Conservation (phyloP, 2,329 filamentous ascomycete genomes). For the Lecanoromycetidae sp. region DNA sequence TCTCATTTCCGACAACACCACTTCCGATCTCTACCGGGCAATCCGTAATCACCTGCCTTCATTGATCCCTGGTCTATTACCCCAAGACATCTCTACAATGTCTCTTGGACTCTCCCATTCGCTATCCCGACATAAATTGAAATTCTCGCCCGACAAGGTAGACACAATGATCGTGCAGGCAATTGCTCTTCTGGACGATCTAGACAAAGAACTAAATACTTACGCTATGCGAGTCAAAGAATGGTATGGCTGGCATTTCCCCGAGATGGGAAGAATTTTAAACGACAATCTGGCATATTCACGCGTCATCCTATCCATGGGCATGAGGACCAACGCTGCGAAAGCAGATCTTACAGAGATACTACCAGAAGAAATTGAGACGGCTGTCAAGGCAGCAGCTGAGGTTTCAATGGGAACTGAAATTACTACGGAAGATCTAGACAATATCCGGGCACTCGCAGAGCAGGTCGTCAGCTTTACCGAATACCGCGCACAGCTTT, state of each 20-base stretch:
- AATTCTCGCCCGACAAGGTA: constrained; percentile 97
- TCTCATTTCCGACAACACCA: constrained; percentile 67
- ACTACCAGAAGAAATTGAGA: constrained; percentile 88
- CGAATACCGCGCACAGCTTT: constrained; percentile 73
- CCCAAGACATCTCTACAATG: constrained; percentile 85
- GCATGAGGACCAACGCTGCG: constrained; percentile 71
- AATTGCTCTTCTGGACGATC: constrained; percentile 81
- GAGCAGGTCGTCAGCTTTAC: constrained; percentile 84
- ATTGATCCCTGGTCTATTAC: constrained; percentile 75
- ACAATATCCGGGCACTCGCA: constrained; percentile 82
- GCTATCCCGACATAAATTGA: constrained; percentile 91
- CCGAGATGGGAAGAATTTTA: constrained; percentile 91
- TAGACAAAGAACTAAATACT: constrained; percentile 97
- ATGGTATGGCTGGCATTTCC: constrained; percentile 99
- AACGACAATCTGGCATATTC: constrained; percentile 95
- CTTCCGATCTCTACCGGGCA: constrained; percentile 82
- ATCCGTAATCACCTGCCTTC: constrained; percentile 85
- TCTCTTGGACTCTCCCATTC: constrained; percentile 93
- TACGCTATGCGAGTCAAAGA: constrained; percentile 99
- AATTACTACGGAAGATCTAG: constrained; percentile 81
- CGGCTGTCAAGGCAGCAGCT: constrained; percentile 79
- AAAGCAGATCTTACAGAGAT: constrained; percentile 74
- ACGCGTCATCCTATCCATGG: constrained; percentile 75
- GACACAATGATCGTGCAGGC: constrained; percentile 99
- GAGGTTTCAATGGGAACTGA: constrained; percentile 98